Evolutionary conservation across 73 alveolate species (phyloP), one percentile per base, ranked within the genome.

Genomic region (Diophrys sp.): DNA sequence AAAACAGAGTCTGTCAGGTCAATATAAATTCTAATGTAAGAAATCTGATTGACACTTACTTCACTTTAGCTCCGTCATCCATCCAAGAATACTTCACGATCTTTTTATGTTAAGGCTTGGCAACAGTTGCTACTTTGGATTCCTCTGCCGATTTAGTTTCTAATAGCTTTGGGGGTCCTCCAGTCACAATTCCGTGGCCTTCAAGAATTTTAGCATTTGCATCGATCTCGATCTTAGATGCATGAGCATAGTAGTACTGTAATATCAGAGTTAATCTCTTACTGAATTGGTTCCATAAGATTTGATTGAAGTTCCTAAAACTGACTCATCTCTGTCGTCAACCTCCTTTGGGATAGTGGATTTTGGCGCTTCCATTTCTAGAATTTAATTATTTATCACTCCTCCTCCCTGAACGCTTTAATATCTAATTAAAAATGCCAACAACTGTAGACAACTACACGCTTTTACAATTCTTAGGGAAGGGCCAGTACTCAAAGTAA

Each of bases 191-290:
- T 0, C 93, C 93, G 2, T 80, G 84, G 1, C 93, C 93, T 54
- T 86, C 85, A 30, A 86, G 67, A 23, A 86, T 62, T 56, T 79
- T 85, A 23, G 93, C 93, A 1, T 75, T 81, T 25, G 71, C 80
- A 24, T 69, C 62, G 73, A 79, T 80, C 34, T 80, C 80, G n/a
- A 56, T 67, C 66, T 84, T 86, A 0, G 88, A 82, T 18, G 89
- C 90, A 71, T 86, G 93, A 32, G 93, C 93, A 62, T 86, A 86
- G 57, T 86, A 86, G 70, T 86, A 86, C 90, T 82, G 62, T n/a
- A n/a, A n/a, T n/a, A n/a, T 66, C 31, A 66, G 27, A 66, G 73
- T 5, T 66, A 26, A 66, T n/a, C 30, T 11, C 73, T 66, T 66
- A 66, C 73, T 5, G 73, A 23, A 66, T 66, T 66, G 14, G 28